A percentile compares a stretch with the other conserved stretches of the same genome.
Conservation (phyloP, 331 rosid species). For the Malus hybrid region DNA sequence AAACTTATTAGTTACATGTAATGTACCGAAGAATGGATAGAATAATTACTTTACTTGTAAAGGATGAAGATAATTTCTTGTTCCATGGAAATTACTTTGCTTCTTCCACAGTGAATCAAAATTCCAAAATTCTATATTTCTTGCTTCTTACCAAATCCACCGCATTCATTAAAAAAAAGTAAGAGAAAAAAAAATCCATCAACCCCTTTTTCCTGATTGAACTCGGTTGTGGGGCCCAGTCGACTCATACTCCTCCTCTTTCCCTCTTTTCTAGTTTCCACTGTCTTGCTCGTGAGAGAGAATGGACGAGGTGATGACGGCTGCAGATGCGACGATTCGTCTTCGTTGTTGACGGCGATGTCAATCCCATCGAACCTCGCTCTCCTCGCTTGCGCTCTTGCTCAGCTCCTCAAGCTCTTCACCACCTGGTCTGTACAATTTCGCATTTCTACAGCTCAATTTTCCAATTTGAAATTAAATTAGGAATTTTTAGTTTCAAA, state of each 20-base stretch:
- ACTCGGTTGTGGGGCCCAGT: neutral
- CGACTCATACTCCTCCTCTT: neutral
- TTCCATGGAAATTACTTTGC: neutral
- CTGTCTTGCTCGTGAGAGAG: neutral
- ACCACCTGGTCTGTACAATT: slow-evolving; percentile 56
- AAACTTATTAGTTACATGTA: too few relatives aligned
- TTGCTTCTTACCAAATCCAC: neutral
- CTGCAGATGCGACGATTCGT: slow-evolving; percentile 36
- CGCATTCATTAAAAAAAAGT: too few relatives aligned
- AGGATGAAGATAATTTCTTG: neutral
- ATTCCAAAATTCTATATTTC: neutral
- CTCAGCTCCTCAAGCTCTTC: slow-evolving; percentile 89
- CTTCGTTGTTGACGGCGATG: slow-evolving; percentile 5
- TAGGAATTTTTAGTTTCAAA: too few relatives aligned
- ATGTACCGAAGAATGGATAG: too few relatives aligned
- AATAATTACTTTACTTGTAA: neutral
- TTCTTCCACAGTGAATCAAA: neutral
- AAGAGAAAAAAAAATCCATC: neutral
- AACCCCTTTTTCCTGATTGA: neutral
- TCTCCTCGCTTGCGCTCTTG: slow-evolving; percentile 52
- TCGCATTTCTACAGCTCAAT: neutral
- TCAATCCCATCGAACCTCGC: slow-evolving; percentile 41
- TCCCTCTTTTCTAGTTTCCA: neutral
- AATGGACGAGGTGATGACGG: slow-evolving; percentile 49
- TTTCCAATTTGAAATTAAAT: too few relatives aligned